Conservation (phyloP, 495 filamentous ascomycete species). For the Penicillium bialowiezense region DNA sequence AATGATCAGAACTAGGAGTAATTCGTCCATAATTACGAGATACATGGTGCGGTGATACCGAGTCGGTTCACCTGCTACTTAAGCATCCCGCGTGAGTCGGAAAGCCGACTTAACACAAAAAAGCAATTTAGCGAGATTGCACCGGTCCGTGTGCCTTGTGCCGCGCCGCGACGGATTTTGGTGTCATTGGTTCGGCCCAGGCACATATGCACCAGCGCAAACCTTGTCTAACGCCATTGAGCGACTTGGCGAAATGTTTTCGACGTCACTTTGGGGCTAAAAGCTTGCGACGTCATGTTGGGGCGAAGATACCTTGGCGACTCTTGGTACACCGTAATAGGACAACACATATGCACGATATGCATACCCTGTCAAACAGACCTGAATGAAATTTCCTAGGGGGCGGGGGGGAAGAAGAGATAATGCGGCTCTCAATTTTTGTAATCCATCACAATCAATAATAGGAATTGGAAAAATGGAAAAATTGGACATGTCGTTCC, state of each 20-base stretch:
- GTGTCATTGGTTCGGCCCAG: neutral
- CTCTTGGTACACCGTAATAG: neutral
- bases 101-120: constrained; percentile 3
- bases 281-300: constrained; percentile 10
- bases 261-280: constrained; percentile 9
- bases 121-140: neutral
- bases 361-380: neutral
- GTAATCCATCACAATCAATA: too few species aligned
- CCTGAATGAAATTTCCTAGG: neutral
- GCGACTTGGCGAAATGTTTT: constrained; percentile 9
- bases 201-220: neutral
- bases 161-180: neutral
- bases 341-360: neutral
- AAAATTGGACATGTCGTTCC: too few species aligned
- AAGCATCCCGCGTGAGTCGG: neutral
- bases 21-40: neutral
- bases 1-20: too few species aligned
- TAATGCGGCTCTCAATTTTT: too few species aligned
- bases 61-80: neutral
- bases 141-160: constrained; percentile 2
- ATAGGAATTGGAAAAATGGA: too few species aligned
- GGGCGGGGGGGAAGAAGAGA: neutral
- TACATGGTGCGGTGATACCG: neutral
- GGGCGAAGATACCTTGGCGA: constrained; percentile 10
- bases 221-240: neutral